Evolutionary conservation across 768 basidiomycete species (phyloP), one percentile per base, ranked within the genome.

Genomic region (Antrodiella citrinella): DNA sequence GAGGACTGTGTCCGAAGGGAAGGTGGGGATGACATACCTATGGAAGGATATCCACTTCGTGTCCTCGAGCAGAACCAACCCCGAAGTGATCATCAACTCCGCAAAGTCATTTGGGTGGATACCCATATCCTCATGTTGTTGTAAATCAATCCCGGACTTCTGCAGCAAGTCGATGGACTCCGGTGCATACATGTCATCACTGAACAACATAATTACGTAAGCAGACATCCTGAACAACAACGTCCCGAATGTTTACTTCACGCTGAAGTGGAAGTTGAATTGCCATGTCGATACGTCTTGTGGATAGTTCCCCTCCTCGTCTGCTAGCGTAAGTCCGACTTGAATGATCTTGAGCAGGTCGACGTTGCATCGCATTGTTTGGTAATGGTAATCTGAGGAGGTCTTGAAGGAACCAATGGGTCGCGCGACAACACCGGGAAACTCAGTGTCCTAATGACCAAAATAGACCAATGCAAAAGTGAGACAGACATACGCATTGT

Each of bases 291-390:
- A 87, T 26, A 85, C 80, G 48, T 95, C 94, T 58, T 82, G 82
- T 10, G 94, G 91, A 51, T 84, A 82, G 62, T 93, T 86, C 3
- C 96, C 96, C 25, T 96, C 81, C 65, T 94, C 92, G 66, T 98
- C 92, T 38, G 90, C 86, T 23, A 99, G 73, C 4, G 96, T 96
- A 56, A 99, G 78, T 4, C 96, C 96, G 53, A 98, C 82, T 71
- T 99, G 96, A 46, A 99, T 97, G 69, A 98, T 89, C 72, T 91
- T 92, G 57, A 99, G 77, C 45, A 98, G 74, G 76, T 99, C 96
- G 61, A 98, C 96, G 68, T 99, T 99, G 72, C 94, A 96, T 53
- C 96, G 85, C 88, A 99, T 95, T 2, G 96, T 99, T 68, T 99
- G 96, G 68, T 97, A 99, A 69, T 98, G 95, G 63, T 97, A 98